Base-by-base conservation (phyloP, 1,139 yeast genomes). In the Hanseniaspora sp. region DNA sequence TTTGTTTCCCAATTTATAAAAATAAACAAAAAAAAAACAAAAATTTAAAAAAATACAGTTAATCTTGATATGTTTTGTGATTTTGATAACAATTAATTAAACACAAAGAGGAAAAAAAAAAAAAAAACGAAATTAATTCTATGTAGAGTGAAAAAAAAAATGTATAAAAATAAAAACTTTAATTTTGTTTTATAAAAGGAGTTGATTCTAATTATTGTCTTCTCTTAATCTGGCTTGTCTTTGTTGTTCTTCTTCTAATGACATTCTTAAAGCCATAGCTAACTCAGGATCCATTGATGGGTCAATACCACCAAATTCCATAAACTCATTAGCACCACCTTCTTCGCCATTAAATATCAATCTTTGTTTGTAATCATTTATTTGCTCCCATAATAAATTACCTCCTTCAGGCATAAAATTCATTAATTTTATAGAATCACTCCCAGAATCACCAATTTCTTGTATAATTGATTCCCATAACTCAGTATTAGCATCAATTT, bases 201-300 rank as follows among this genome's bases (percentile, higher is more conserved):
- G 45, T 41, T 28, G 18, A 30, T 33, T 29, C 18, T 34, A 56
- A n/a, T 41, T 46, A 30, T 46, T 46, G 55, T 63, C 62, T 49
- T 65, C 68, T 56, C 69, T 64, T 53, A 65, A 54, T 55, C 69
- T 62, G 52, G 66, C 68, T 55, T 71, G 74, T 64, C 74, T 69
- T 39, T 70, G 71, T 55, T 71, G 73, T 57, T 71, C 74, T 57
- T 71, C 74, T 54, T 71, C 74, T 64, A 71, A 62, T 0, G 74
- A 71, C 53, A 71, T 55, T 61, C 74, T 70, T 53, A 92, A 78
- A 0, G 97, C 98, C 74, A 92, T 76, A 1, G 97, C 98, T 65
- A 92, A 79, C 69, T 94, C 98, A 30, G 98, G 98, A 63, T 92
- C 99, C 80, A 86, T 86, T 60, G 83, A 82, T 33, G 96, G 95